phyloP scores from a whole-genome alignment of 1,284 basidiomycete species.

The Afroboletus lepidellus region DNA sequence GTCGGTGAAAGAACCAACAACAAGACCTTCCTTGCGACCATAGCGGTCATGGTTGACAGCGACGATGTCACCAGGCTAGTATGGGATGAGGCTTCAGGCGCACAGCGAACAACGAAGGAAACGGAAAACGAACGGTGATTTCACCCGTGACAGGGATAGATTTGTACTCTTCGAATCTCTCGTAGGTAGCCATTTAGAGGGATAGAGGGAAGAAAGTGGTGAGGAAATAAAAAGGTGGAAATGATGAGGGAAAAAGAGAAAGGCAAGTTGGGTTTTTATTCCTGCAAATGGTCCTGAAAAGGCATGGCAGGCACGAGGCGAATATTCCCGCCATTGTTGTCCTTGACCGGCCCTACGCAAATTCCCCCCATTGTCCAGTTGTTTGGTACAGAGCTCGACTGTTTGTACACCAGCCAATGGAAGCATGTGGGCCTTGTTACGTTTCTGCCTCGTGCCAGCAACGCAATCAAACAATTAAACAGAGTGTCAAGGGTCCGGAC shows the following conservation, averaged over 20 bases:
- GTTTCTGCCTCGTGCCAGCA: constrained; percentile 13
- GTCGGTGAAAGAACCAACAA: constrained; percentile 71
- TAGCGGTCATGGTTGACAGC: constrained; percentile 61
- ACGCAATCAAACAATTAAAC: constrained; percentile 3
- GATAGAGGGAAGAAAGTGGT: constrained; percentile 3
- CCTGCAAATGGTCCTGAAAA: constrained; percentile 25
- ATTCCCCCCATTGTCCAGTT: constrained; percentile 1
- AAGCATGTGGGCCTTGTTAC: constrained; percentile 4
- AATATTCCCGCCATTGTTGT: constrained; percentile 15
- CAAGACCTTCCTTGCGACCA: constrained; percentile 71
- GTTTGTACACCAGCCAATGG: constrained; percentile 2
- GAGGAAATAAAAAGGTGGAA: constrained; percentile 22
- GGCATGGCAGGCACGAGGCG: constrained; percentile 50
- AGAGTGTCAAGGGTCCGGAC: constrained; percentile 11
- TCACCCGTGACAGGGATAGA: constrained; percentile 26
- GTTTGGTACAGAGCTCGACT: constrained; percentile 2
- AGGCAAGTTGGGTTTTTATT: constrained; percentile 41
- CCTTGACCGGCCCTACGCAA: constrained; percentile 15
- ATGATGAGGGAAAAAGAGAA: constrained; percentile 20
- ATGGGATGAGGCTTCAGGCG: constrained; percentile 1
- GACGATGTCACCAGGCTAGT: constrained; percentile 75
- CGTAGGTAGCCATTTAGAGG: constrained; percentile 33
- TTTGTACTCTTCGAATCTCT: constrained; percentile 33
- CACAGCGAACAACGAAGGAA: neutral
- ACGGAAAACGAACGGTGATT: constrained; percentile 34